Evolutionary conservation across 2,329 filamentous ascomycete species (phyloP), one percentile per base, ranked within the genome.

Genomic region (Epichloe gansuensis): DNA sequence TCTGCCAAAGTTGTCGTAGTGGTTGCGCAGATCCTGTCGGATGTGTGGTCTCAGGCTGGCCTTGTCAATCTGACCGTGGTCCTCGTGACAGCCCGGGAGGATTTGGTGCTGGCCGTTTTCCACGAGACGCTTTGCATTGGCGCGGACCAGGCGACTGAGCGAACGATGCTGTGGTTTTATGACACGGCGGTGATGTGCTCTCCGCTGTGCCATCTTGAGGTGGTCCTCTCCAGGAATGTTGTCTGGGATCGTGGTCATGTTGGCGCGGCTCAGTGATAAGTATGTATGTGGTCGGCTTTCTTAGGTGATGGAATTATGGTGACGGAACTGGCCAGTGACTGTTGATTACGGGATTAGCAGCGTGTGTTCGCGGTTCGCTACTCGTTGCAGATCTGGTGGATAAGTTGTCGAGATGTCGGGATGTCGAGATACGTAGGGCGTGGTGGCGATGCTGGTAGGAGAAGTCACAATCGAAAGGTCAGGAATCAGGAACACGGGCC

Each of bases 101-200:
- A 34, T 37, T 51, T 50, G 25, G 17, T 21, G 46, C 38, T 56
- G 52, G 38, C 53, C 57, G 48, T 46, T 46, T n/a, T 60, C 58
- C 15, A 59, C 60, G 44, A 65, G 59, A 15, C 62, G 63, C 54
- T 67, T 67, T 17, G 65, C 65, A 41, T 61, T 60, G 46, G 61
- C 62, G 51, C 65, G 66, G 52, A 67, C 55, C 34, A 65, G 57
- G 52, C 67, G 61, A n/a, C 25, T 55, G 12, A 53, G n/a, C 13
- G 51, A 48, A 35, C 39, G 54, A 12, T 55, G 48, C 34, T 53
- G 51, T 0, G 51, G 38, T 34, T 48, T 55, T 23, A 53, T 35
- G 28, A 38, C 43, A 35, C 51, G 54, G 23, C 48, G 51, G 9
- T 50, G 17, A 34, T 47, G 25, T 28, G 52, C 34, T 45, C 38